phyloP scores from a whole-genome alignment of 768 basidiomycete species.

The Suillus lakei region DNA sequence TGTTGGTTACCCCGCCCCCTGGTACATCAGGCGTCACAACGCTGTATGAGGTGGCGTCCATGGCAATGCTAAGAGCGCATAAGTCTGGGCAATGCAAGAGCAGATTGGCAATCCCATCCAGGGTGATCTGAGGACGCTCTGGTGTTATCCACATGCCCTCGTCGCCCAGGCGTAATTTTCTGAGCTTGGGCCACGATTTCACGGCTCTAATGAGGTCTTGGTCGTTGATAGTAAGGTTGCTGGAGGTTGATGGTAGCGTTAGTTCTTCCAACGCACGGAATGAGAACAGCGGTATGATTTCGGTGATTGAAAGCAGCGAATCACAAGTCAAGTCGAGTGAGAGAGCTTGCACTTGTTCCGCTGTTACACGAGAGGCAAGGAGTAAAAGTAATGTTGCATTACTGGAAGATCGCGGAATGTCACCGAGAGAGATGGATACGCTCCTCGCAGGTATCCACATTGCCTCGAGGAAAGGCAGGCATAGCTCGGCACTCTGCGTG shows the following conservation, averaged over 20 bases:
- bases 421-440: not conserved
- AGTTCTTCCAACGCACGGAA: not conserved
- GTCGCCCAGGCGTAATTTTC: not conserved
- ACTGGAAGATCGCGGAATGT: not conserved
- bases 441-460: not conserved
- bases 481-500: not conserved
- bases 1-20: slow-evolving; percentile 3
- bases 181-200: slow-evolving; percentile 7
- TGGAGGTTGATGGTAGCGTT: not conserved
- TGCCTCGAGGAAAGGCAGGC: not conserved
- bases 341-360: not conserved
- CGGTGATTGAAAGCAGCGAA: not conserved
- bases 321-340: not conserved
- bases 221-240: not conserved
- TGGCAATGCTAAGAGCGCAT: not conserved
- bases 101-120: not conserved
- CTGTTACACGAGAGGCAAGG: not conserved
- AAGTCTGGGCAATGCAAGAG: not conserved
- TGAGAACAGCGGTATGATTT: not conserved
- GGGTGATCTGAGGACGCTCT: not conserved
- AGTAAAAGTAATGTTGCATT: slow-evolving; percentile 20
- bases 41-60: not conserved
- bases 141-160: not conserved
- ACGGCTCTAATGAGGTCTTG: not conserved
- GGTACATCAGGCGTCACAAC: slow-evolving; percentile 1